Percentiles rank a stretch among this genome's conserved stretches.
phyloP scores from a whole-genome alignment of 1,284 basidiomycete genomes.

The Schizopora paradoxa region DNA sequence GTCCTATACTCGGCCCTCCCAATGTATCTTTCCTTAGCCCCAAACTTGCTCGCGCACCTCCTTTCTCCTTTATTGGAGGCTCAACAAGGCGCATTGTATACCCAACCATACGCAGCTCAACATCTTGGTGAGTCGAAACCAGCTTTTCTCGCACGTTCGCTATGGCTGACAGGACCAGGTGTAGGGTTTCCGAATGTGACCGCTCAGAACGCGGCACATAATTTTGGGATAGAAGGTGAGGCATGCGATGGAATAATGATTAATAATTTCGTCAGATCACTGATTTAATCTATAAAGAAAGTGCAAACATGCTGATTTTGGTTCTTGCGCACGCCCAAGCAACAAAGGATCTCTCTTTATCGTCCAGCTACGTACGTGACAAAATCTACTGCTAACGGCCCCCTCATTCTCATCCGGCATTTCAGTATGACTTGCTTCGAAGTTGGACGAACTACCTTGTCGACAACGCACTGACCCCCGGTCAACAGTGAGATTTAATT shows the following conservation, averaged over 20 bases:
- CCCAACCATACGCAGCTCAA: not conserved
- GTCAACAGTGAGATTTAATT: conserved; percentile 26
- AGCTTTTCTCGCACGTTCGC: not conserved
- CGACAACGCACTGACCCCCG: conserved; percentile 30
- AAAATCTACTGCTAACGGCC: conserved; percentile 28
- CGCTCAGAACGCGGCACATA: conserved; percentile 32
- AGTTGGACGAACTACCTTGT: conserved; percentile 36
- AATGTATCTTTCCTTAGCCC: not conserved
- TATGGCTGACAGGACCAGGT: too few relatives aligned
- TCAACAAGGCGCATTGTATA: not conserved
- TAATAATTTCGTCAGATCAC: conserved; percentile 23
- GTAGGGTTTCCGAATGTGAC: conserved; percentile 32
- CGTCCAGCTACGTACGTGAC: conserved; percentile 1
- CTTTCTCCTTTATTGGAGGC: not conserved
- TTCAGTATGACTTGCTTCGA: conserved; percentile 36
- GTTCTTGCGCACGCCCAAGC: conserved; percentile 32
- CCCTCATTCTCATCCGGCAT: conserved; percentile 21
- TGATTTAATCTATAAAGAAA: conserved; percentile 35
- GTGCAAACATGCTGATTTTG: conserved; percentile 39
- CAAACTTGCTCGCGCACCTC: not conserved
- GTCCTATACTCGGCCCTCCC: not conserved
- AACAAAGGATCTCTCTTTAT: conserved; percentile 27
- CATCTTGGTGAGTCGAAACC: not conserved
- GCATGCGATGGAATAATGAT: conserved; percentile 39
- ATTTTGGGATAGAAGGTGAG: conserved; percentile 35